These are phyloP conservation scores for Dendrobium officinale DNA, from an alignment of 106 monocot genomes.

Conservation along the genomic window DNA sequence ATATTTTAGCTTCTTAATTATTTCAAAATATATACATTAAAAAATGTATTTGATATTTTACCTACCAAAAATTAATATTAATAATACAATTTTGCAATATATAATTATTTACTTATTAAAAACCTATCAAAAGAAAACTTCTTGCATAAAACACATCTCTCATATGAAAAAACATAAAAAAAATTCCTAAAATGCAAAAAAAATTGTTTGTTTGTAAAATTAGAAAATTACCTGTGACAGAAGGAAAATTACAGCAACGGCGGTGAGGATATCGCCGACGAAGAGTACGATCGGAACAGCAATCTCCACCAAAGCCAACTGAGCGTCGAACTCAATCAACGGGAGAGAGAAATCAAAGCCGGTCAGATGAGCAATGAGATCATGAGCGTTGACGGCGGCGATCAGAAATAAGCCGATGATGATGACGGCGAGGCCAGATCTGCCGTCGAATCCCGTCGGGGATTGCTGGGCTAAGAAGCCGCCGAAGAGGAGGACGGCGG, in stretches of 20 bases:
- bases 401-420: constrained; percentile 40
- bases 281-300: constrained; percentile 42
- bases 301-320: constrained; percentile 74
- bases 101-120: too few species aligned
- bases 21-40: too few species aligned
- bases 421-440: constrained; percentile 50
- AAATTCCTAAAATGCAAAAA: neutral
- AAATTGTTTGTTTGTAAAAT: neutral
- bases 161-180: too few species aligned
- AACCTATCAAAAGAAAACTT: too few species aligned
- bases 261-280: constrained; percentile 25
- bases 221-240: constrained; percentile 42
- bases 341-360: constrained; percentile 59
- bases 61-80: too few species aligned
- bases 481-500: constrained; percentile 30
- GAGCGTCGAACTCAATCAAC: constrained; percentile 39
- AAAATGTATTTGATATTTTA: too few species aligned
- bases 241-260: constrained; percentile 43
- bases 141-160: too few species aligned
- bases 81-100: too few species aligned
- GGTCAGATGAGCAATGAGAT: constrained; percentile 62
- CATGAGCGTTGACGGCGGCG: constrained; percentile 47
- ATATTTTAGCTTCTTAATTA: too few species aligned
- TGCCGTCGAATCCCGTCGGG: neutral
- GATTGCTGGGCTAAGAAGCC: constrained; percentile 42